phyloP scores from a whole-genome alignment of 2,329 filamentous ascomycete species.

The Alternaria atra region DNA sequence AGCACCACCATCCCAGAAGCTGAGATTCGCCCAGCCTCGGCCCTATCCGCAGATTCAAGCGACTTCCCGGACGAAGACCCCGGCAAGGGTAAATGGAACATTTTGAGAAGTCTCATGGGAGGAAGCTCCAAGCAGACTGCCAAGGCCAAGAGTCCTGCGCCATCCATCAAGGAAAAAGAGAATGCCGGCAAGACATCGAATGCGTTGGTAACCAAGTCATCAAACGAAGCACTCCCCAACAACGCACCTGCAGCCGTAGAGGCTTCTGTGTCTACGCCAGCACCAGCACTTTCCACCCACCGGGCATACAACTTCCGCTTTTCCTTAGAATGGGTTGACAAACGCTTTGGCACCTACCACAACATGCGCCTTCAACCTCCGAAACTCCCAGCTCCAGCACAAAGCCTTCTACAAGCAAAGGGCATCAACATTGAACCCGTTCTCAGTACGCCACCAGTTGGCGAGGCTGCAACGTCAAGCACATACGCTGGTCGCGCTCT shows the following conservation, averaged over 20 bases:
- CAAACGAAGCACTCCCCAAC: constrained; percentile 9
- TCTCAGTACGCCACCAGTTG: constrained; percentile 46
- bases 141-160: constrained; percentile 51
- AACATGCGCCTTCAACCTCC: constrained; percentile 72
- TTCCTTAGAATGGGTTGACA: constrained; percentile 72
- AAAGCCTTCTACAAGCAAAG: constrained; percentile 65
- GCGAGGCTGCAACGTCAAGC: constrained; percentile 53
- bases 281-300: constrained; percentile 61
- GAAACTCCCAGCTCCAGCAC: constrained; percentile 74
- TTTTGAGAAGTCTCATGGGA: constrained; percentile 70
- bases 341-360: constrained; percentile 64
- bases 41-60: constrained; percentile 40
- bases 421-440: constrained; percentile 41
- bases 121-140: constrained; percentile 55
- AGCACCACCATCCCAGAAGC: constrained; percentile 33
- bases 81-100: constrained; percentile 68
- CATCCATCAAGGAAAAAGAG: constrained; percentile 36
- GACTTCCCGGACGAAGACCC: constrained; percentile 48
- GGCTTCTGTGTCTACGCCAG: constrained; percentile 17
- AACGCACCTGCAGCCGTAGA: constrained; percentile 20
- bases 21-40: constrained; percentile 40
- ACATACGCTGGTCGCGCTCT: constrained; percentile 76
- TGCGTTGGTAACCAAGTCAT: constrained; percentile 13
- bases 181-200: constrained; percentile 24
- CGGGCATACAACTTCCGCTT: constrained; percentile 77